Evolutionary conservation across 768 basidiomycete species (phyloP), one percentile per base, ranked within the genome.

Genomic region (Guyanaporus albipodus): DNA sequence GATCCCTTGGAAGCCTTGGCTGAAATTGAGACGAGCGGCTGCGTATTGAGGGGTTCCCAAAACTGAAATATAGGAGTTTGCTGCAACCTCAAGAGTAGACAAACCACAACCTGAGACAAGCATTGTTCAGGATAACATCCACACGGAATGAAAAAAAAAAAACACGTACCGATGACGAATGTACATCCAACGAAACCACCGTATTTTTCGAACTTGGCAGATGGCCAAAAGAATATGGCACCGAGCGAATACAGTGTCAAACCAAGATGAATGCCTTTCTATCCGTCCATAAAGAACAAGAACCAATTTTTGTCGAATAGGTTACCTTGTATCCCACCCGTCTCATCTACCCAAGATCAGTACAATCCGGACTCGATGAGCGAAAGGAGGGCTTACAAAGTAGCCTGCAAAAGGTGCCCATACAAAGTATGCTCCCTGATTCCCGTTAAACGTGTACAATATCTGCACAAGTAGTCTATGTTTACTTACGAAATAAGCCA

Each of bases 201-300:
- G 48, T 84, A 88, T 55, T 75, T 79, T 43, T 70, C 69, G 59
- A 73, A 87, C 55, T 75, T 79, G 29, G 85, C 84, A 33, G 81
- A 83, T 15, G 85, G 83, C 86, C 85, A 87, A 71, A 87, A 88
- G 64, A 86, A 81, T 51, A 88, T 73, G 19, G 85, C 86, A 39
- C 87, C 85, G 68, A 64, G 33, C 11, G 81, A 81, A 54, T 83
- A 83, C 6, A 82, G 61, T 8, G 70, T 66, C 34, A 83, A 70
- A 8, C 82, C 82, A 23, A 84, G 57, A 57, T 83, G 80, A 46
- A 84, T 83, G 8, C 82, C 82, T 67, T 73, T 78, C 74, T 73
- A 38, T 44, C 19, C 31, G 39, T 34, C 19, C 8, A 17, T 55
- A 17, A 55, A 14, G 11, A 23, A 12, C 8, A 21, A 27, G 29